Evolutionary conservation across 306 rosid species (phyloP).

Genomic region (Cucurbita moschata): DNA sequence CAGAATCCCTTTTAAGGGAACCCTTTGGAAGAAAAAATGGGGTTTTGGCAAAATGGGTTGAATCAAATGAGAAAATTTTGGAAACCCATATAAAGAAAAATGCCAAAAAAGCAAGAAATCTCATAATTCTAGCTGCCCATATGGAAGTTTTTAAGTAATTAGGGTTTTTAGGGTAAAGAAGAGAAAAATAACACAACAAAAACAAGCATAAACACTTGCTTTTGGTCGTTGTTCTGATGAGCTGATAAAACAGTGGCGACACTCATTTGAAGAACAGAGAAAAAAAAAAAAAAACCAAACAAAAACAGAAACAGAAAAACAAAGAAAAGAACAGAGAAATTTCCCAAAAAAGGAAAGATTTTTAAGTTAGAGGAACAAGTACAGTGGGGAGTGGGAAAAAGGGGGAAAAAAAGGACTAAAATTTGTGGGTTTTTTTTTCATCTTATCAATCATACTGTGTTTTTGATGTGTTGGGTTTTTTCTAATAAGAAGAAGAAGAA

Average conservation of each 20-base stretch:
- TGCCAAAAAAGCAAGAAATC: slow-evolving; percentile 15
- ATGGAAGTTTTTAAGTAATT: background rate
- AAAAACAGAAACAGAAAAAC: background rate
- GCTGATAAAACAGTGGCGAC: background rate
- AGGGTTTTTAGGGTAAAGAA: slow-evolving; percentile 29
- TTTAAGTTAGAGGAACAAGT: background rate
- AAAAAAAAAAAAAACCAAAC: background rate
- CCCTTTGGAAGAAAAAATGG: background rate
- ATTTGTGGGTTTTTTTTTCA: background rate
- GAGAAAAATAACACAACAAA: background rate
- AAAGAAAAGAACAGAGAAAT: background rate
- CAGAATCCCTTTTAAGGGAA: background rate
- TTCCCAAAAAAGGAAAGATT: background rate
- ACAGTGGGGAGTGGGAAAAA: background rate
- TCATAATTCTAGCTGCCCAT: background rate
- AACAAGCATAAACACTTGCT: background rate
- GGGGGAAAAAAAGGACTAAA: background rate
- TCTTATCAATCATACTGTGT: background rate
- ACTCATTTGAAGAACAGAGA: background rate
- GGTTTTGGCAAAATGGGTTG: background rate
- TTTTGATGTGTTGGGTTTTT: background rate
- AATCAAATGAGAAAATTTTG: background rate
- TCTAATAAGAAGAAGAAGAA: background rate
- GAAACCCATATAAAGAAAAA: background rate
- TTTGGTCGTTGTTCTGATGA: background rate